Conservation (phyloP, 2,329 filamentous ascomycete species). For the Alternaria metachromatica region DNA sequence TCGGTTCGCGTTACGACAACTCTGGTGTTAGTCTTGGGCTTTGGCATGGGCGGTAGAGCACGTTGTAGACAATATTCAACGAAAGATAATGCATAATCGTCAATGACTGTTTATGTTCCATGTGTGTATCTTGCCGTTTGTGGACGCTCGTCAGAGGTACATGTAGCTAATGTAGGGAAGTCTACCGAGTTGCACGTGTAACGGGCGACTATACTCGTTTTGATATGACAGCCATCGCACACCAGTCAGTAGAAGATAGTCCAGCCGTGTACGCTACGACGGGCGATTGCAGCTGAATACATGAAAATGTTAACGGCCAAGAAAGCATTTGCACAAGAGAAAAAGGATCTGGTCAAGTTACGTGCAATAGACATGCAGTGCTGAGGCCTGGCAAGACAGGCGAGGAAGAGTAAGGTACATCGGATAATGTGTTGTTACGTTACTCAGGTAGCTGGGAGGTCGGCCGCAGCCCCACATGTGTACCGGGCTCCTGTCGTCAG, state of each 20-base stretch:
- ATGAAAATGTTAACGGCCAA: not conserved
- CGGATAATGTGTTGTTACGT: not conserved
- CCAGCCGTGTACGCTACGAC: not conserved
- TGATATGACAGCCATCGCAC: not conserved
- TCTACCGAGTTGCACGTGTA: conserved; percentile 3
- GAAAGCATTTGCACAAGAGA: not conserved
- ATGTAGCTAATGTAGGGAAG: conserved; percentile 4
- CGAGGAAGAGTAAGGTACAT: not conserved
- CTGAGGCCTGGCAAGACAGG: not conserved
- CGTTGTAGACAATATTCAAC: conserved; percentile 8
- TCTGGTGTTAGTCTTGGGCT: conserved; percentile 18
- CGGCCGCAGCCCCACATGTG: not conserved
- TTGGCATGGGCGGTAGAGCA: conserved; percentile 7
- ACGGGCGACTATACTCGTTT: not conserved
- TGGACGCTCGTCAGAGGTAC: not conserved
- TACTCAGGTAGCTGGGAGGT: not conserved
- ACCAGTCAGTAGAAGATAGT: not conserved
- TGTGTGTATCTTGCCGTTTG: not conserved
- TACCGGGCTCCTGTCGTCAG: not conserved
- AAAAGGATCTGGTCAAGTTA: not conserved
- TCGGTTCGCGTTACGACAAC: conserved; percentile 14
- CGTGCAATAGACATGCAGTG: not conserved
- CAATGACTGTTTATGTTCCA: not conserved
- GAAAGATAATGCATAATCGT: conserved; percentile 20
- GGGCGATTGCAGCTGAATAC: not conserved